A percentile compares a stretch with the other conserved stretches of the same genome.
Conservation (phyloP, 306 rosid genomes). For the Cicer arietinum region DNA sequence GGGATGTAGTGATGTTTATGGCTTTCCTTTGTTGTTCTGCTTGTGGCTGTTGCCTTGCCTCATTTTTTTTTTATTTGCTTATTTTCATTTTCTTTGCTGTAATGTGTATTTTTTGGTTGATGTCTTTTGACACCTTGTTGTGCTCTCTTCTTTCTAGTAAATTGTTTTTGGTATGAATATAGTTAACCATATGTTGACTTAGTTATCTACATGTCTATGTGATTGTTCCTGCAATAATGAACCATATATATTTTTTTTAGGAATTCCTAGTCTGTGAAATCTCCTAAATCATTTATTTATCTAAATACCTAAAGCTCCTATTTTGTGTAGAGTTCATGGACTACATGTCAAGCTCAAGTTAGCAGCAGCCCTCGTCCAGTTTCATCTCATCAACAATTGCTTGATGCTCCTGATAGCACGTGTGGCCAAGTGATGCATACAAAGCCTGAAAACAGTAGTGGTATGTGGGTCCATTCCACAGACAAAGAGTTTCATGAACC, state of each 20-base stretch:
- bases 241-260: slow-evolving; percentile 22
- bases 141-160: slow-evolving; percentile 15
- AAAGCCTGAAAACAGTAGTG: slow-evolving; percentile 48
- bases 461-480: slow-evolving; percentile 46
- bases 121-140: slow-evolving; percentile 16
- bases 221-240: slow-evolving; percentile 13
- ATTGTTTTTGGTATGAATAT: background rate
- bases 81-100: background rate
- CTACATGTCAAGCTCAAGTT: slow-evolving; percentile 57
- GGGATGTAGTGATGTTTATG: too few species aligned
- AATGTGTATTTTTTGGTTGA: slow-evolving; percentile 25
- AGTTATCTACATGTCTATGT: background rate
- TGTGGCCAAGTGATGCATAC: slow-evolving; percentile 57
- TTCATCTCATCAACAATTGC: slow-evolving; percentile 50
- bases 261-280: slow-evolving; percentile 16
- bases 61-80: slow-evolving; percentile 2
- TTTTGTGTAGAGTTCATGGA: slow-evolving; percentile 59
- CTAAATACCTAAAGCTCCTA: slow-evolving; percentile 32
- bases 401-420: slow-evolving; percentile 61
- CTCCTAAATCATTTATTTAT: slow-evolving; percentile 22
- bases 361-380: slow-evolving; percentile 54
- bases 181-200: slow-evolving; percentile 25
- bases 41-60: background rate
- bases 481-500: slow-evolving; percentile 51
- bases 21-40: too few species aligned